Conservation (phyloP, 140 eudicot genomes). For the Bidens hawaiensis region DNA sequence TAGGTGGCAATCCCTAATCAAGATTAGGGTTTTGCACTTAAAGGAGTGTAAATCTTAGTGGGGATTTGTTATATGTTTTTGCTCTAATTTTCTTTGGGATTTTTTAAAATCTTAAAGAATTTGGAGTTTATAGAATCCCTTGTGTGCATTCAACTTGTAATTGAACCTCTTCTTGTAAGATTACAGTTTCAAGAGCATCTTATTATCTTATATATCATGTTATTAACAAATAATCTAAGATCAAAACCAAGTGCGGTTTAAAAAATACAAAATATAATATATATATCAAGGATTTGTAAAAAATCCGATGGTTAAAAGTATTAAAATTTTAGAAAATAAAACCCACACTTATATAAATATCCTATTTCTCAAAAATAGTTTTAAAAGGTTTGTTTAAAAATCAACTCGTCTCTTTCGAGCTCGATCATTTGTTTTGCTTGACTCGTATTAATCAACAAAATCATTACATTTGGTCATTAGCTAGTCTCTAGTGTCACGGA, state of each 20-base stretch:
- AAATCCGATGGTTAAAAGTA: background rate
- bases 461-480: background rate
- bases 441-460: background rate
- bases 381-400: background rate
- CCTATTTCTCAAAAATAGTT: background rate
- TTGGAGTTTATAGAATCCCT: constrained; percentile 25
- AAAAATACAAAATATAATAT: no score
- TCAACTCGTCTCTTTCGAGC: background rate
- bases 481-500: background rate
- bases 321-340: no score
- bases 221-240: no score
- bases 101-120: constrained; percentile 25
- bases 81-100: constrained; percentile 21
- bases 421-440: no score
- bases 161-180: constrained; percentile 8
- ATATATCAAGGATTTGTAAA: no score
- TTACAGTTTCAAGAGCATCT: background rate
- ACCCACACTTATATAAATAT: background rate
- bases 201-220: background rate
- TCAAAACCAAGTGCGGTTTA: no score
- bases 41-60: constrained; percentile 14
- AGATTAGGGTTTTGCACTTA: constrained; percentile 29
- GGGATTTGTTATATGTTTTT: constrained; percentile 32
- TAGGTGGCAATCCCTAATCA: constrained; percentile 26
- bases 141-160: constrained; percentile 15